These are phyloP conservation scores for Tolypocladium tundrense DNA, from an alignment of 2,329 filamentous ascomycete genomes.

Conservation along the genomic window DNA sequence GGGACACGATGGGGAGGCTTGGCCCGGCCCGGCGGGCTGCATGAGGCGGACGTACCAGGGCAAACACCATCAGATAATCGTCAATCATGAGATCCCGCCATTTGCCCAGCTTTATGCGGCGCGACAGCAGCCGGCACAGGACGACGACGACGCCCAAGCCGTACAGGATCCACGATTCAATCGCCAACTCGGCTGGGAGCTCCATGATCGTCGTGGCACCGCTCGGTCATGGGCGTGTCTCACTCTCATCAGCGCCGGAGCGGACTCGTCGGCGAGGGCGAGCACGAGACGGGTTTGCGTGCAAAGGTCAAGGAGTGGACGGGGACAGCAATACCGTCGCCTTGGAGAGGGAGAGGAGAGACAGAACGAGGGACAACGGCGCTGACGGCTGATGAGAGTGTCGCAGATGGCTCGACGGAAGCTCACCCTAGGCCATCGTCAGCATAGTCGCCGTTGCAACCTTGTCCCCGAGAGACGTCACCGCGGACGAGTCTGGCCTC, in stretches of 20 bases:
- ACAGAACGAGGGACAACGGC: background rate
- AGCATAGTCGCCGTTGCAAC: background rate
- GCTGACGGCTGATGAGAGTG: background rate
- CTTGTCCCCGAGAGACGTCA: background rate
- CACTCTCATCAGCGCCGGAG: background rate
- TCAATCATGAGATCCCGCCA: conserved; percentile 40
- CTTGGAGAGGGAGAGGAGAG: background rate
- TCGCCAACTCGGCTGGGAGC: conserved; percentile 11
- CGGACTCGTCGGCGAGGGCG: background rate
- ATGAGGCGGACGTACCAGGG: conserved; percentile 21
- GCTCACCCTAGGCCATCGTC: background rate
- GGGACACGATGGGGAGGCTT: background rate
- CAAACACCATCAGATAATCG: conserved; percentile 46
- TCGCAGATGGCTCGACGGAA: background rate
- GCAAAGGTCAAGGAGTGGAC: background rate
- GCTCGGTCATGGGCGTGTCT: background rate
- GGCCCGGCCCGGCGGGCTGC: background rate
- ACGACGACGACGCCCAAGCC: conserved; percentile 14
- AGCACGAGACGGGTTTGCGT: background rate
- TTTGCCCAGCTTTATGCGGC: conserved; percentile 29
- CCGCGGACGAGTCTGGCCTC: background rate
- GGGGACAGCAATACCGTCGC: background rate
- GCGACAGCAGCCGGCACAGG: conserved; percentile 15
- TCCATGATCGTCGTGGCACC: conserved; percentile 11
- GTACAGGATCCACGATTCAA: conserved; percentile 21